Percentiles rank a stretch among this genome's conserved stretches.
These are phyloP conservation scores for Panicum virgatum DNA, from an alignment of 202 grass and related monocot genomes.

Conservation along the genomic window DNA sequence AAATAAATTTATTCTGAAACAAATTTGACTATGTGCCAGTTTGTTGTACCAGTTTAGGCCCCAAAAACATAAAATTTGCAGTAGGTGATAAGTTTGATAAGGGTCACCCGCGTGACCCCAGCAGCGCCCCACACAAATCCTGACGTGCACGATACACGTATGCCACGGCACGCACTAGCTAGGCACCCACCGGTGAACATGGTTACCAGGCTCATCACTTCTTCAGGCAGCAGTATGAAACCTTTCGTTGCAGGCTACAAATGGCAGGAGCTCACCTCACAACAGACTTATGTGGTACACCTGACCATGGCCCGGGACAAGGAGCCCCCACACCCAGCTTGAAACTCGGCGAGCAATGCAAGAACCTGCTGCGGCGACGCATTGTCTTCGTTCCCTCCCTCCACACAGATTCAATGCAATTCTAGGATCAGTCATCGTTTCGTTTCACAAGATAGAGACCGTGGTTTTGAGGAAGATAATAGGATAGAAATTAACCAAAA, in stretches of 20 bases:
- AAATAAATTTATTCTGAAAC: too few species aligned
- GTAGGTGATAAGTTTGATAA: too few species aligned
- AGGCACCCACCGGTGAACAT: not conserved
- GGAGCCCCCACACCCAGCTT: conserved; percentile 4
- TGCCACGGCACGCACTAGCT: not conserved
- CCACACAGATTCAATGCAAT: not conserved
- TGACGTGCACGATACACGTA: not conserved
- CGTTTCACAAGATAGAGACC: not conserved
- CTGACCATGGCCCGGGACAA: conserved; percentile 30
- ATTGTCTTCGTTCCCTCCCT: not conserved
- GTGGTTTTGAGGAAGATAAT: not conserved
- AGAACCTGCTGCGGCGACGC: not conserved
- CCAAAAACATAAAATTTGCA: too few species aligned
- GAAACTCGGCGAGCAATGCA: not conserved
- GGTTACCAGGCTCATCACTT: not conserved
- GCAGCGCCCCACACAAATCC: not conserved
- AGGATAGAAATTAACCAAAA: not conserved
- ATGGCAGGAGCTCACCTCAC: conserved; percentile 50
- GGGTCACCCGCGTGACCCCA: too few species aligned
- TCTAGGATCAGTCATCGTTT: not conserved
- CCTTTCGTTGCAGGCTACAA: conserved; percentile 1
- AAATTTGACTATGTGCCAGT: too few species aligned
- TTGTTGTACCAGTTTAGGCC: too few species aligned
- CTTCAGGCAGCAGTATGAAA: too few species aligned
- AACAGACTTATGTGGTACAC: conserved; percentile 57